phyloP scores from a whole-genome alignment of 257 asterid species.

The Fraxinus pennsylvanica region DNA sequence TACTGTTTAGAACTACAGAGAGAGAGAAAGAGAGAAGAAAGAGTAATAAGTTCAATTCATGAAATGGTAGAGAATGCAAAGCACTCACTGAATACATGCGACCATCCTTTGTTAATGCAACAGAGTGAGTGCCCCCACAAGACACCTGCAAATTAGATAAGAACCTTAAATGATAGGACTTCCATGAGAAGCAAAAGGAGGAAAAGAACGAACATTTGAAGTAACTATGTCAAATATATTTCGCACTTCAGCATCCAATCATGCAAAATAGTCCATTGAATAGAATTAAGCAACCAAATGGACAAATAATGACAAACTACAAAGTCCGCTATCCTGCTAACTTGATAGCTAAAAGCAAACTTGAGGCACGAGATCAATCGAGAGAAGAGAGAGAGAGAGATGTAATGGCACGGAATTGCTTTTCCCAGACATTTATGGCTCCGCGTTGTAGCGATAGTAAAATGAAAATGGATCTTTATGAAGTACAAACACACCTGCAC shows the following conservation, averaged over 20 bases:
- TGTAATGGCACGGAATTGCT: neutral
- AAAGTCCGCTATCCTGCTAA: constrained; percentile 3
- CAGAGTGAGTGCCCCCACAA: constrained; percentile 99
- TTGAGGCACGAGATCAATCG: neutral
- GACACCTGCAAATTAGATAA: constrained; percentile 63
- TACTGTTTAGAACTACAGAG: neutral
- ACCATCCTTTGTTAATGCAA: constrained; percentile 85
- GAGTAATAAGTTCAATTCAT: neutral
- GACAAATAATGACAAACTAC: neutral
- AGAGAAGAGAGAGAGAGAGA: neutral
- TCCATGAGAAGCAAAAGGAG: constrained; percentile 11
- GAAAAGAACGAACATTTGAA: neutral
- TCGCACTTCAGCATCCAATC: neutral
- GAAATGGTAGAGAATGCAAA: constrained; percentile 11
- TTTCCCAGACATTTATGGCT: neutral
- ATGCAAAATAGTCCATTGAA: neutral
- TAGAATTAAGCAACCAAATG: neutral
- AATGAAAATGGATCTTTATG: neutral
- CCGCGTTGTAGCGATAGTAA: neutral
- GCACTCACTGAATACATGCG: constrained; percentile 81
- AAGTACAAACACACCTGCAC: constrained; percentile 59
- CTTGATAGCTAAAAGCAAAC: constrained; percentile 6
- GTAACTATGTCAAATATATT: neutral
- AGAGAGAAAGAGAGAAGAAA: neutral
- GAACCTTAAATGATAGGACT: constrained; percentile 14